Evolutionary conservation across 2,329 filamentous ascomycete species (phyloP), one percentile per base, ranked within the genome.

Genomic region (Metarhizium album): DNA sequence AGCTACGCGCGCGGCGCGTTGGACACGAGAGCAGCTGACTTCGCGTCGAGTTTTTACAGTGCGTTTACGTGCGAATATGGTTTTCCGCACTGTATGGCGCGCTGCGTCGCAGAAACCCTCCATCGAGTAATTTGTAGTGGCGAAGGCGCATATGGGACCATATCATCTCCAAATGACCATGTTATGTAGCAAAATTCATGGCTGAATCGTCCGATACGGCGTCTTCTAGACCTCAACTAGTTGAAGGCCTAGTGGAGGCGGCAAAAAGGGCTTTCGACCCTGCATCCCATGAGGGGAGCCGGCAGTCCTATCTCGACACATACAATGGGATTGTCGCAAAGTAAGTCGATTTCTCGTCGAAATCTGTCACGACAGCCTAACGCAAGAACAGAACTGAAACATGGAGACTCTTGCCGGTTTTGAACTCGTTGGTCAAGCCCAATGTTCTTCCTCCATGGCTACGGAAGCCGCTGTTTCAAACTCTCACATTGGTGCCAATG

Each of bases 361-460:
- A 8, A 18, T 45, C 18, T n/a, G 20, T 22, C 4, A 20, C 27
- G 40, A 3, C 4, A 9, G 1, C 27, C 55, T 57, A 50, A 55
- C 18, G 7, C 14, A 6, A 3, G n/a, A 13, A 8, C 54, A 71
- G 68, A 31, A 62, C 63, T 5, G 59, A 63, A 22, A 63, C 75
- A 31, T 77, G 77, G 58, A 73, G 69, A 27, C 71, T 87, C 8
- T 67, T 87, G 22, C 79, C 77, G 8, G 72, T 79, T 4, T 65
- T 88, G 42, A 86, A 82, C 53, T 70, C 76, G 18, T 69, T 86
- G 20, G 76, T 86, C 33, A 80, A 84, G 53, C 82, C 83, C 11
- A 74, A 74, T 51, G 64, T 73, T 23, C 72, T 78, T 16, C 80
- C 81, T 11, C 57, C 65, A 62, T 85, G 80, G 80, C 70, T 87